Base-by-base conservation (phyloP, 164 flowering plant genomes). In the Hamamelis virginiana region DNA sequence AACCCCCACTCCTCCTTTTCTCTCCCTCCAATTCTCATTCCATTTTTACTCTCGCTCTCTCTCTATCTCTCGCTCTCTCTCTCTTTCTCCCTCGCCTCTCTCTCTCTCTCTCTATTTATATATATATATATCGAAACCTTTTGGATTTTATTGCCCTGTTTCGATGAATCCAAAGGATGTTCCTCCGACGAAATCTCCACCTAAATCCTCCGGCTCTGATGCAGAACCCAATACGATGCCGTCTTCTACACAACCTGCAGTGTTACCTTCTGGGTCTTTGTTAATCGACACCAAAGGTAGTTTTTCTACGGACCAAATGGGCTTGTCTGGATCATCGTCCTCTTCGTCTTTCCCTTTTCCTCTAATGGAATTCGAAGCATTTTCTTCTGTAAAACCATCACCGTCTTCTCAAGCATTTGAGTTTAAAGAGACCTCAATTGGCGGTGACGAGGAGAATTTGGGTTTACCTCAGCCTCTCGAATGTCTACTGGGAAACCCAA, bases 391-490 rank as follows among this genome's bases (percentile, higher is more conserved):
- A n/a, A n/a, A n/a, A 33, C 6, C 6, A 6, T 33, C 41, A 6
- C 41, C 41, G 41, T 33, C 41, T 33, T 33, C n/a, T n/a, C n/a
- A n/a, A n/a, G n/a, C n/a, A n/a, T n/a, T n/a, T n/a, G n/a, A n/a
- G n/a, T n/a, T n/a, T n/a, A n/a, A n/a, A n/a, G n/a, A n/a, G 0
- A 45, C 23, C 28, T 65, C 69, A 16, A 23, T 23, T 52, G 61
- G 11, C 16, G 56, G n/a, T 22, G 51, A 46, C 21, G 72, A 65
- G 19, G 75, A 59, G 58, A 62, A 16, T 50, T 15, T 23, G 26
- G 70, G 45, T 22, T 77, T 79, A 71, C 94, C 96, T 18, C 87
- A 67, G 71, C 97, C 96, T 1, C 77, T 91, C 3, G 92, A 82
- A 46, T 69, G 81, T 48, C 69, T 87, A 48, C 86, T 78, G 26